phyloP scores from a whole-genome alignment of 441 rosid species.

The Raphanus hybrid region DNA sequence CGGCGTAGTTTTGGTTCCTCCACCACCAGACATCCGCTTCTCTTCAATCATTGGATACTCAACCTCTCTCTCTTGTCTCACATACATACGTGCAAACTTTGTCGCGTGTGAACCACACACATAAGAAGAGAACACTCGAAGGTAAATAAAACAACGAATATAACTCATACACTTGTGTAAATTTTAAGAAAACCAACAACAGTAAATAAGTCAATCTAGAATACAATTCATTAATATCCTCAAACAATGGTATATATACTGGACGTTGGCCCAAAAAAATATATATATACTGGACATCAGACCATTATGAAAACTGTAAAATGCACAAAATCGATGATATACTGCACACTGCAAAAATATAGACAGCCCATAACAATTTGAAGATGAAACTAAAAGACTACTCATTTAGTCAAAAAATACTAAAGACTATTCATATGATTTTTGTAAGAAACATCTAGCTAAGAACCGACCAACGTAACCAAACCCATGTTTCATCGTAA shows the following conservation, averaged over 20 bases:
- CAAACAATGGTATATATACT: background rate
- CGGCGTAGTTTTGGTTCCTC: conserved; percentile 44
- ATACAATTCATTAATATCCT: background rate
- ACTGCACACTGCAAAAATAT: background rate
- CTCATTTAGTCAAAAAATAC: background rate
- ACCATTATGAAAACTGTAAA: background rate
- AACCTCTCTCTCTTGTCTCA: background rate
- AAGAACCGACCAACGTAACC: conserved; percentile 29
- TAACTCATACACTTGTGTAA: background rate
- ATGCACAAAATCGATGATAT: background rate
- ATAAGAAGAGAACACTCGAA: background rate
- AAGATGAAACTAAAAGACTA: background rate
- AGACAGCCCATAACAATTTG: background rate
- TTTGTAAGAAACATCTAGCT: conserved; percentile 9
- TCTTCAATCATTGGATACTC: conserved; percentile 43
- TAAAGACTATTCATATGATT: background rate
- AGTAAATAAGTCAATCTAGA: background rate
- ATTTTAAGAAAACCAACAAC: background rate
- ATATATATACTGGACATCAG: background rate
- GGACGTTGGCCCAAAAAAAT: too few species aligned
- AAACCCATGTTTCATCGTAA: conserved; percentile 22
- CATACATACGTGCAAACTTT: conserved; percentile 2
- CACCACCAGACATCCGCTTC: conserved; percentile 42
- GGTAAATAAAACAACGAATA: background rate
- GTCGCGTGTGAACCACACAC: conserved; percentile 29